Percentiles rank a stretch among this genome's conserved stretches.
These are phyloP conservation scores for Albizia julibrissin DNA, from an alignment of 306 rosid species.

Conservation along the genomic window DNA sequence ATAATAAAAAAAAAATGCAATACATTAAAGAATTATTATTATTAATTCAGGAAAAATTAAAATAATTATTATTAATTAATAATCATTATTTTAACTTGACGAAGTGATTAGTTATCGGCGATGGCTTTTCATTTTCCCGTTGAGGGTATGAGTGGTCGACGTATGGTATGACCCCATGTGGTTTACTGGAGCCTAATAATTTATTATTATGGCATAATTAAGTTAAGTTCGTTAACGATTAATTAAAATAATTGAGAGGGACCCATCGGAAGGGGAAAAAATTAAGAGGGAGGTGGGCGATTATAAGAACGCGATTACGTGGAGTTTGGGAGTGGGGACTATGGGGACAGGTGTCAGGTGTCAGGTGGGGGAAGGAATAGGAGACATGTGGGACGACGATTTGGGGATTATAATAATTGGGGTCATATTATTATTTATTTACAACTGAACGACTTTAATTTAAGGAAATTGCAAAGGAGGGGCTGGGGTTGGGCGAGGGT, in stretches of 20 bases:
- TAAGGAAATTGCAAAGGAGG: background rate
- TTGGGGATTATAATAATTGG: background rate
- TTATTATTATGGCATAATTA: constrained; percentile 14
- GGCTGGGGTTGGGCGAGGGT: background rate
- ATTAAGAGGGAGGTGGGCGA: background rate
- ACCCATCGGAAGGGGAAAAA: background rate
- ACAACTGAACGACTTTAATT: background rate
- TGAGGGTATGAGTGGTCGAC: background rate
- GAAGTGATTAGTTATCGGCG: background rate
- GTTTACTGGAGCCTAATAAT: background rate
- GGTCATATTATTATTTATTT: background rate
- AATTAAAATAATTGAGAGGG: background rate
- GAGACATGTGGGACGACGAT: background rate
- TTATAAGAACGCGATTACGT: background rate
- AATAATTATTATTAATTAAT: background rate
- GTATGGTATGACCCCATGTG: background rate
- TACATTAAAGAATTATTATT: background rate
- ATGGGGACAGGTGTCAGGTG: background rate
- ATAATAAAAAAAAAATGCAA: too few species aligned
- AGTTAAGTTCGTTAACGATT: background rate
- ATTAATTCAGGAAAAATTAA: too few species aligned
- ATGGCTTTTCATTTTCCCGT: background rate
- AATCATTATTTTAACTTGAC: background rate
- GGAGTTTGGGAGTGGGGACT: background rate
- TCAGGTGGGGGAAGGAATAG: background rate